These are phyloP conservation scores for Rhizomucor miehei DNA, from an alignment of 371 early-diverging fungal genomes.

Conservation along the genomic window DNA sequence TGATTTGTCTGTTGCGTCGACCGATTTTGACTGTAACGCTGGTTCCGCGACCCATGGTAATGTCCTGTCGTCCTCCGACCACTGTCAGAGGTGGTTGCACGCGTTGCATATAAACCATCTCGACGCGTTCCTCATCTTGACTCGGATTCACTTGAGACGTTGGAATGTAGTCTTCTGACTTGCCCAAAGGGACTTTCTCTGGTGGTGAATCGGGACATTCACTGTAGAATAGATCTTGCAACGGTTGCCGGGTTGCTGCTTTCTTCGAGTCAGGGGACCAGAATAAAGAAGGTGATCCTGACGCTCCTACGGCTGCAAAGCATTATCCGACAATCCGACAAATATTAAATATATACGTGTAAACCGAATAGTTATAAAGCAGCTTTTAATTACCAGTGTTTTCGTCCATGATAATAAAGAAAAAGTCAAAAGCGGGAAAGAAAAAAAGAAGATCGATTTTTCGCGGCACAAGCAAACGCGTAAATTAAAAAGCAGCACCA, in stretches of 20 bases:
- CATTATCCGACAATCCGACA: too few relatives aligned
- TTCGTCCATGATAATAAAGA: too few relatives aligned
- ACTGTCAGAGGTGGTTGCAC: conserved; percentile 14
- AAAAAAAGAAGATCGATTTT: too few relatives aligned
- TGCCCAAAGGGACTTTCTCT: conserved; percentile 10
- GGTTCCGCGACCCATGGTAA: conserved; percentile 57
- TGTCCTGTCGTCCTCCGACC: conserved; percentile 41
- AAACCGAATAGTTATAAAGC: too few relatives aligned
- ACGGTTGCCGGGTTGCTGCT: conserved; percentile 5
- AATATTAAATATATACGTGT: too few relatives aligned
- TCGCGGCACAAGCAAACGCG: too few relatives aligned
- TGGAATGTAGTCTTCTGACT: conserved; percentile 37
- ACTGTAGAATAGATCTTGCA: background rate
- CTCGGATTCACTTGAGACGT: conserved; percentile 17
- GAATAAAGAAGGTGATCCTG: background rate
- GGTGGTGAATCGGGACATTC: conserved; percentile 7
- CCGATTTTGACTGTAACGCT: conserved; percentile 57
- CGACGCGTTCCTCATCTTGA: background rate
- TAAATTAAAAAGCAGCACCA: too few relatives aligned
- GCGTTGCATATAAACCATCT: conserved; percentile 5
- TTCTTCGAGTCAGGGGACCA: background rate
- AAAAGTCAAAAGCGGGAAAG: too few relatives aligned
- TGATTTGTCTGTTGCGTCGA: conserved; percentile 56
- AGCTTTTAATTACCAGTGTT: too few relatives aligned
- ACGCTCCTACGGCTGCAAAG: background rate